A percentile compares a stretch with the other conserved stretches of the same genome.
Conservation (phyloP, 1,284 basidiomycete species). For the Laetiporus sulphureus region DNA sequence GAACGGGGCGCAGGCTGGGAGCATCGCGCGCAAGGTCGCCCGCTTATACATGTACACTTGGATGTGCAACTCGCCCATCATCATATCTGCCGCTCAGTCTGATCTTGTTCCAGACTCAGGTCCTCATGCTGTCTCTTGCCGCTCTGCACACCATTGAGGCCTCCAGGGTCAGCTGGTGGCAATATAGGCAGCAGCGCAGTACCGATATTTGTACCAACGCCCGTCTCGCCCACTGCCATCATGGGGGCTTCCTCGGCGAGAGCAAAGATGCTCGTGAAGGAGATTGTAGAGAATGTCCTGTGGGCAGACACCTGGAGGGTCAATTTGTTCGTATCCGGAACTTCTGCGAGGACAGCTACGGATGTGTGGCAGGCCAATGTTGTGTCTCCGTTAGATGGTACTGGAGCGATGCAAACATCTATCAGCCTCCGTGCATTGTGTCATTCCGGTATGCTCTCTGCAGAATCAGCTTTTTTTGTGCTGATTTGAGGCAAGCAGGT, state of each 20-base stretch:
- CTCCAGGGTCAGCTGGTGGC: slow-evolving; percentile 43
- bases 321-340: slow-evolving; percentile 26
- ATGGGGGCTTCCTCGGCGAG: slow-evolving; percentile 55
- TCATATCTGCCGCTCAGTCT: slow-evolving; percentile 64
- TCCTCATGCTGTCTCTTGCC: slow-evolving; percentile 53
- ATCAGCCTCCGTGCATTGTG: slow-evolving; percentile 31
- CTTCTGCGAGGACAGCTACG: slow-evolving; percentile 15
- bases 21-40: slow-evolving; percentile 21
- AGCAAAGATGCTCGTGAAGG: slow-evolving; percentile 51
- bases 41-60: slow-evolving; percentile 31
- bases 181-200: slow-evolving; percentile 34
- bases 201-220: slow-evolving; percentile 60
- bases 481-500: too few relatives aligned
- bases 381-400: slow-evolving; percentile 24
- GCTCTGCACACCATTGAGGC: slow-evolving; percentile 48
- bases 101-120: slow-evolving; percentile 54
- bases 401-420: slow-evolving; percentile 25
- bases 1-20: slow-evolving; percentile 59
- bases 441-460: too few relatives aligned
- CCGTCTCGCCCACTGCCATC: slow-evolving; percentile 67
- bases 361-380: slow-evolving; percentile 54
- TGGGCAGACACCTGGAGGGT: slow-evolving; percentile 65
- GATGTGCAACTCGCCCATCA: slow-evolving; percentile 56
- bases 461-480: too few relatives aligned
- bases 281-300: slow-evolving; percentile 60